Base-by-base conservation (phyloP, 2,329 filamentous ascomycete species). In the Colletotrichum sp. region DNA sequence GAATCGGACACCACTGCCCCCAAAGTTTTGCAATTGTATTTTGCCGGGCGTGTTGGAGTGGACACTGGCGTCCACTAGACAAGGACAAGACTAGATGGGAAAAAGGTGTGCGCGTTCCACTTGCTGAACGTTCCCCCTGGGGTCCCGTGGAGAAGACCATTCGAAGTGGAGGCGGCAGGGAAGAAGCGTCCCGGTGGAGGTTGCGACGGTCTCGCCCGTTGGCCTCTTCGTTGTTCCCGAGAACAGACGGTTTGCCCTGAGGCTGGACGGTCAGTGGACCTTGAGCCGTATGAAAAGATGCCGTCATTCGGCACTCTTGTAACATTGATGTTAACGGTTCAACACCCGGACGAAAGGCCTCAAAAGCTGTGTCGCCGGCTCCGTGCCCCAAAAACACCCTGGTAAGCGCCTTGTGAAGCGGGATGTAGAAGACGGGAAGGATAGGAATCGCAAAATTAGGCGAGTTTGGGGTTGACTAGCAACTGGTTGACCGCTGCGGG, bases 11-110 rank as follows among this genome's bases (percentile, higher is more conserved):
- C 33, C 27, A 66, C 34, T 54, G 36, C 34, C 31, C 43, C 29
- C 57, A 64, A 58, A 67, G 38, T 72, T 66, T 70, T 54, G 24
- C 12, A 12, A 51, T 58, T 51, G 68, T 38, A 73, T 71, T 73
- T 73, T 73, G 68, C 71, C 71, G 68, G 71, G 55, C 69, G 62
- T 34, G 29, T 33, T 63, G 47, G 27, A 57, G 70, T 70, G 67
- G 71, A 62, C 61, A 66, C 38, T 55, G 27, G 21, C 24, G 58
- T 31, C 68, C 63, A 73, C 62, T 66, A 71, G 71, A 63, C 71
- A 71, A 72, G 62, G 62, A 71, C 68, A 62, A 66, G 71, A 55
- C 63, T 58, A 66, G 68, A 38, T 63, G 68, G 55, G 66, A 47
- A 38, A 66, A 38, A 63, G 33, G 57, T 71, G 57, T 63, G 55